Evolutionary conservation across 345 rosid species (phyloP).

Genomic region (Microcos paniculata): DNA sequence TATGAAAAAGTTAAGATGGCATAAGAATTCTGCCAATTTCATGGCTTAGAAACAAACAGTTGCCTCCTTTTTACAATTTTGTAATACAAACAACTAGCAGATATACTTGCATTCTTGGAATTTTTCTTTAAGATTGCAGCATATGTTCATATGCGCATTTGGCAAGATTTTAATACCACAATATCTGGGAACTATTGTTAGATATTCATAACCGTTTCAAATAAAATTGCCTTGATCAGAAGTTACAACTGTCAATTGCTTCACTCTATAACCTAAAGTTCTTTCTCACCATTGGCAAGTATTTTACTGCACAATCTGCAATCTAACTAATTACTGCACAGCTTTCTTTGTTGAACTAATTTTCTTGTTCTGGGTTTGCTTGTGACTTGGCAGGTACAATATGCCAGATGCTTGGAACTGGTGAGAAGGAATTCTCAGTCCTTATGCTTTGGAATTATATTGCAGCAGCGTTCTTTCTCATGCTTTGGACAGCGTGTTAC

Average conservation of each 20-base stretch:
- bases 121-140: background rate
- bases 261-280: background rate
- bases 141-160: too few species aligned
- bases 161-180: too few species aligned
- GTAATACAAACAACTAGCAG: background rate
- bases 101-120: background rate
- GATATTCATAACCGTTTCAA: background rate
- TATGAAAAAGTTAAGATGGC: too few species aligned
- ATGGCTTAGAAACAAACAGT: background rate
- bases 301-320: background rate
- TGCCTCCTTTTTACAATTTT: background rate
- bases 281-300: background rate
- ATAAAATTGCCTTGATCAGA: background rate
- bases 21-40: background rate
- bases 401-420: conserved; percentile 34
- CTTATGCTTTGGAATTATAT: conserved; percentile 35
- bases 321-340: too few species aligned
- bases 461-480: conserved; percentile 27
- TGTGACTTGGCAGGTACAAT: conserved; percentile 29
- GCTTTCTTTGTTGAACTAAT: background rate
- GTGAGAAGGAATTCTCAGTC: conserved; percentile 36
- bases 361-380: background rate
- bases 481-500: conserved; percentile 36
- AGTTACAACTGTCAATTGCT: background rate
- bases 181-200: background rate